phyloP scores from a whole-genome alignment of 2,329 filamentous ascomycete genomes.

The Calycina herbarum region DNA sequence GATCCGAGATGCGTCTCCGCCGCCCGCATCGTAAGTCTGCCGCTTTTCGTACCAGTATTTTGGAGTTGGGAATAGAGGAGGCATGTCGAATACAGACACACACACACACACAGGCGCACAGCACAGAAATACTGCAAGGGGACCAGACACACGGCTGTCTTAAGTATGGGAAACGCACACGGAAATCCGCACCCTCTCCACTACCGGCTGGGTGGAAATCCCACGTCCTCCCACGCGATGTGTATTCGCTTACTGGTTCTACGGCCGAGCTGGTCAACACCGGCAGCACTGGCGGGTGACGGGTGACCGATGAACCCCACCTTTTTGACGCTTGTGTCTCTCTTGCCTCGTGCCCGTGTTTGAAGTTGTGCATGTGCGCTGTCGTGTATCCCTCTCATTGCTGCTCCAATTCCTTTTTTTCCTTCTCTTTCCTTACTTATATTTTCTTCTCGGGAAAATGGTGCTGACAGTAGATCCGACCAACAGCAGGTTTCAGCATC shows the following conservation, averaged over 20 bases:
- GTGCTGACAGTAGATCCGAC: constrained; percentile 29
- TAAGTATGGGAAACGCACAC: constrained; percentile 10
- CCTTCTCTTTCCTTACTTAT: constrained; percentile 1
- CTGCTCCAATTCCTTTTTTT: constrained; percentile 8
- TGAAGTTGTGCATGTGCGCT: constrained; percentile 23
- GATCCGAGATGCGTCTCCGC: constrained; percentile 39
- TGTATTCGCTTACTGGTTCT: constrained; percentile 20
- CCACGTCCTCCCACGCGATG: constrained; percentile 18
- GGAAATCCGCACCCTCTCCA: not conserved
- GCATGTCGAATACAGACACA: not conserved
- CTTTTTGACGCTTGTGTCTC: constrained; percentile 16
- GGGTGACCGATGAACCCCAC: constrained; percentile 27
- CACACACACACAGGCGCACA: constrained; percentile 1
- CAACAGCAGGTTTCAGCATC: constrained; percentile 59
- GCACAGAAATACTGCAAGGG: not conserved
- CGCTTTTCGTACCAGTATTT: constrained; percentile 1
- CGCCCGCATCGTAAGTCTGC: constrained; percentile 39
- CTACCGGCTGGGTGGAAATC: constrained; percentile 9
- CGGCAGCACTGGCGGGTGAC: constrained; percentile 15
- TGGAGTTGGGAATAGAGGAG: not conserved
- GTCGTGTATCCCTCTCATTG: constrained; percentile 14
- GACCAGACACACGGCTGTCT: not conserved
- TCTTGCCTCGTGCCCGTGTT: constrained; percentile 11
- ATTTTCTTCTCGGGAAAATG: constrained; percentile 22
- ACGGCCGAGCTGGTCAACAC: constrained; percentile 13